Percentiles rank a stretch among this genome's conserved stretches.
These are phyloP conservation scores for Ampelomyces quisqualis DNA, from an alignment of 2,329 filamentous ascomycete genomes.

Conservation along the genomic window DNA sequence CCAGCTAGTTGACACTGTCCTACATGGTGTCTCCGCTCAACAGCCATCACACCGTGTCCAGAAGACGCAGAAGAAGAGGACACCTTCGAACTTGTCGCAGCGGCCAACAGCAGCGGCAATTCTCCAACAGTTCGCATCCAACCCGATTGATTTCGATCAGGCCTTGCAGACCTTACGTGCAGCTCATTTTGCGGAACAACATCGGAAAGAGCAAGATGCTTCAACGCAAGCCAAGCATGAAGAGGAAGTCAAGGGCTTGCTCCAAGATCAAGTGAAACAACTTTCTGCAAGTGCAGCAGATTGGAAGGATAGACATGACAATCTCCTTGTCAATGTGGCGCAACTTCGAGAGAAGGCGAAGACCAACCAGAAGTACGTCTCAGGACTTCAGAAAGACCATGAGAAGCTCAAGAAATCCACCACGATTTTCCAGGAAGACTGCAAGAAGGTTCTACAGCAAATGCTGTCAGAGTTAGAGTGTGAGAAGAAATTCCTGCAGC, in stretches of 20 bases:
- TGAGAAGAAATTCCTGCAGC: conserved; percentile 22
- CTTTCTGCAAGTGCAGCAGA: conserved; percentile 13
- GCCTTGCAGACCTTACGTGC: conserved; percentile 10
- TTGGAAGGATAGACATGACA: conserved; percentile 7
- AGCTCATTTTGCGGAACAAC: conserved; percentile 12
- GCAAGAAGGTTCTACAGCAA: conserved; percentile 11
- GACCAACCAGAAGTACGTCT: conserved; percentile 25
- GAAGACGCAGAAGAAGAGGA: conserved; percentile 13
- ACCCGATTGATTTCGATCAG: conserved; percentile 6
- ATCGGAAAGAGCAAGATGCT: conserved; percentile 11
- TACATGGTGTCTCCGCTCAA: background rate
- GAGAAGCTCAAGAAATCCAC: conserved; percentile 19
- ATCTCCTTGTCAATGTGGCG: conserved; percentile 3
- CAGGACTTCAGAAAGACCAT: conserved; percentile 33
- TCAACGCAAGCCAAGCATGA: conserved; percentile 5
- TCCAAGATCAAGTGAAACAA: conserved; percentile 10
- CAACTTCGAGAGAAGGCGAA: conserved; percentile 18
- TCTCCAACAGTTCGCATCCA: background rate
- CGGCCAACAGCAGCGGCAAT: background rate
- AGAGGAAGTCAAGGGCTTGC: conserved; percentile 7
- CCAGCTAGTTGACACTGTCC: background rate
- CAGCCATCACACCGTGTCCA: conserved; percentile 6
- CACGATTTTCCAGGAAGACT: conserved; percentile 14
- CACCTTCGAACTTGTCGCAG: background rate
- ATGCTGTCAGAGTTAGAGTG: conserved; percentile 22